Percentiles rank a stretch among this genome's conserved stretches.
These are phyloP conservation scores for Microdochium nivale DNA, from an alignment of 2,329 filamentous ascomycete genomes.

Conservation along the genomic window DNA sequence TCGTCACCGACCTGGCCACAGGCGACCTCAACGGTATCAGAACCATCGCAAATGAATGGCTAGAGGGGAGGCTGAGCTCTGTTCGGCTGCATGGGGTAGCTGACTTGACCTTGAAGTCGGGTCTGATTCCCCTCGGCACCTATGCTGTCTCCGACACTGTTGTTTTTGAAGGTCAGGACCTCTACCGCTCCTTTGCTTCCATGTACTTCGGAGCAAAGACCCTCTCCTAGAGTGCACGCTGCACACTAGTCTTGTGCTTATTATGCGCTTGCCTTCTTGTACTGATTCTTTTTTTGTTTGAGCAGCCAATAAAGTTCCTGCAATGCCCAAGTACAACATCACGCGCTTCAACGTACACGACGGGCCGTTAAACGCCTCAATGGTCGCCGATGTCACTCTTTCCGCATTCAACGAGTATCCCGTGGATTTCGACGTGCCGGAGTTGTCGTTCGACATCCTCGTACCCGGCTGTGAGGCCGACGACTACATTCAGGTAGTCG, in stretches of 20 bases:
- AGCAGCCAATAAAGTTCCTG: conserved; percentile 62
- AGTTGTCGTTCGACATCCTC: conserved; percentile 75
- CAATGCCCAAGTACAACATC: conserved; percentile 75
- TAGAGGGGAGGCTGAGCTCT: conserved; percentile 66
- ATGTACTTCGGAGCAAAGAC: conserved; percentile 53
- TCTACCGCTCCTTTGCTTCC: conserved; percentile 55
- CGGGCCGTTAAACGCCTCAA: conserved; percentile 47
- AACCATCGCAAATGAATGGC: conserved; percentile 77
- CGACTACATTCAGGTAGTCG: conserved; percentile 71
- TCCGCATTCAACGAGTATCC: conserved; percentile 69
- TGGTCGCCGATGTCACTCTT: conserved; percentile 74
- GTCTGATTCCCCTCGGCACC: conserved; percentile 69
- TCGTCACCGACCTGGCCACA: conserved; percentile 66
- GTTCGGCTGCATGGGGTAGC: conserved; percentile 68
- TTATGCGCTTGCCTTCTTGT: conserved; percentile 7
- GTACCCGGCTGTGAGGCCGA: conserved; percentile 70
- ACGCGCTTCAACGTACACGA: conserved; percentile 74
- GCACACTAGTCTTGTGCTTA: conserved; percentile 6
- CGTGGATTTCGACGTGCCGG: conserved; percentile 65
- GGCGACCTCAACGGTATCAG: conserved; percentile 72
- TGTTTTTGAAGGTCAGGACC: conserved; percentile 73
- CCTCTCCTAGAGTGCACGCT: conserved; percentile 22
- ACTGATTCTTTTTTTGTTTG: conserved; percentile 27
- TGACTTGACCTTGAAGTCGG: conserved; percentile 66
- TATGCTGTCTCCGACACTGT: conserved; percentile 68